These are phyloP conservation scores for Exutisphaerella laricina DNA, from an alignment of 2,329 filamentous ascomycete species.

Conservation along the genomic window DNA sequence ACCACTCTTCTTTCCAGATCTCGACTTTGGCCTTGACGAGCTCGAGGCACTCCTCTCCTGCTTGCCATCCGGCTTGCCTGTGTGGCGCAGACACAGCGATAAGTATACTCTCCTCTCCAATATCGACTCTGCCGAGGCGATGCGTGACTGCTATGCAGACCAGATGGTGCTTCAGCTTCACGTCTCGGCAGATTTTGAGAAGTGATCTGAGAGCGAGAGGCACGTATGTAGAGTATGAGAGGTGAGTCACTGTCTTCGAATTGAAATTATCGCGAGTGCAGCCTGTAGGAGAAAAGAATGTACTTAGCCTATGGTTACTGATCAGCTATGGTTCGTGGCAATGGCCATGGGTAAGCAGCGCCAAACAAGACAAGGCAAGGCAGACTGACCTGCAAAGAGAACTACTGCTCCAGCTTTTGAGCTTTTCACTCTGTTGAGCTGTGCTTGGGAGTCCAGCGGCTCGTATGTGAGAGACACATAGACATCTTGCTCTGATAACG, in stretches of 20 bases:
- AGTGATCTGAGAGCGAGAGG: slow-evolving; percentile 66
- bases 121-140: slow-evolving; percentile 73
- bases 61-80: slow-evolving; percentile 76
- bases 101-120: slow-evolving; percentile 89
- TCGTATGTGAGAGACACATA: slow-evolving; percentile 64
- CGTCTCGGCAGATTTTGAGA: slow-evolving; percentile 54
- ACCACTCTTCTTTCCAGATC: slow-evolving; percentile 92
- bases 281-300: slow-evolving; percentile 19
- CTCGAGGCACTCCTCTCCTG: slow-evolving; percentile 84
- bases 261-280: slow-evolving; percentile 67
- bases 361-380: too few relatives aligned
- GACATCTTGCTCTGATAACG: slow-evolving; percentile 38
- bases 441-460: slow-evolving; percentile 51
- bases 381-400: slow-evolving; percentile 62
- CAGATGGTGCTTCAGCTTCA: slow-evolving; percentile 58
- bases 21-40: slow-evolving; percentile 81
- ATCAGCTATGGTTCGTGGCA: neutral
- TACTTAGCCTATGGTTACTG: slow-evolving; percentile 22
- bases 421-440: slow-evolving; percentile 64
- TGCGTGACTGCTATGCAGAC: slow-evolving; percentile 75
- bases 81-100: slow-evolving; percentile 83
- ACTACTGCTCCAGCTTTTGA: slow-evolving; percentile 71
- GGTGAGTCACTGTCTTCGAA: slow-evolving; percentile 64
- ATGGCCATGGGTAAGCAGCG: neutral
- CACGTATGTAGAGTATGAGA: slow-evolving; percentile 70